Percentiles rank a stretch among this genome's conserved stretches.
These are phyloP conservation scores for Coffea canephora DNA, from an alignment of 257 asterid genomes.

Conservation along the genomic window DNA sequence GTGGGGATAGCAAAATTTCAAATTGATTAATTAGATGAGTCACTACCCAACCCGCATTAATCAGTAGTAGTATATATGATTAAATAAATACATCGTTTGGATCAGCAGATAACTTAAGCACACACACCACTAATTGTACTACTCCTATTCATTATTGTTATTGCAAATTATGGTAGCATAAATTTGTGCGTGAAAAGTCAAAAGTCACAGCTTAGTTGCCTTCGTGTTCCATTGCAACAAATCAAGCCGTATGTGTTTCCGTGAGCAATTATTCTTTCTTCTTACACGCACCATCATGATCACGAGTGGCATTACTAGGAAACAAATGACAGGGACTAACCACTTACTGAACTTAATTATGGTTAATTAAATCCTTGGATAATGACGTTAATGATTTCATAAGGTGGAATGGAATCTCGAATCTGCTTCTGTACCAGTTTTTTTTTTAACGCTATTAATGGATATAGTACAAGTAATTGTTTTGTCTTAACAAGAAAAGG, in stretches of 20 bases:
- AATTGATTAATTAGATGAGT: background rate
- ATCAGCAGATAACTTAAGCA: slow-evolving; percentile 6
- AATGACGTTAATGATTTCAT: slow-evolving; percentile 47
- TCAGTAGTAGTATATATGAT: background rate
- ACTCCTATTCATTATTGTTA: no score
- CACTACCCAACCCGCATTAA: background rate
- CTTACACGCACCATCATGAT: slow-evolving; percentile 25
- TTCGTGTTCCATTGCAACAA: slow-evolving; percentile 15
- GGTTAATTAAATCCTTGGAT: slow-evolving; percentile 37
- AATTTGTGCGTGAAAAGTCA: background rate
- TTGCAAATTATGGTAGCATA: background rate
- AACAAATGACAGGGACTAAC: slow-evolving; percentile 53
- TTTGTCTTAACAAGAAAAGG: slow-evolving; percentile 5
- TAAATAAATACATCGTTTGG: background rate
- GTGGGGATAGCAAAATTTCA: background rate
- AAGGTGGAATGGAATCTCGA: slow-evolving; percentile 24
- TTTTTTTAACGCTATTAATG: no score
- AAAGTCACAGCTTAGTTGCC: slow-evolving; percentile 12
- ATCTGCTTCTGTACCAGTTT: background rate
- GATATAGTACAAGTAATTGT: background rate
- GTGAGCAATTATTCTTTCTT: slow-evolving; percentile 19
- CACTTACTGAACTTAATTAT: slow-evolving; percentile 26
- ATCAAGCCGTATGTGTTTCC: slow-evolving; percentile 17
- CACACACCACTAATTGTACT: background rate
- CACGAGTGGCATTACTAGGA: slow-evolving; percentile 37